phyloP scores from a whole-genome alignment of 2,329 filamentous ascomycete genomes.

The Hypomyces rosellus region DNA sequence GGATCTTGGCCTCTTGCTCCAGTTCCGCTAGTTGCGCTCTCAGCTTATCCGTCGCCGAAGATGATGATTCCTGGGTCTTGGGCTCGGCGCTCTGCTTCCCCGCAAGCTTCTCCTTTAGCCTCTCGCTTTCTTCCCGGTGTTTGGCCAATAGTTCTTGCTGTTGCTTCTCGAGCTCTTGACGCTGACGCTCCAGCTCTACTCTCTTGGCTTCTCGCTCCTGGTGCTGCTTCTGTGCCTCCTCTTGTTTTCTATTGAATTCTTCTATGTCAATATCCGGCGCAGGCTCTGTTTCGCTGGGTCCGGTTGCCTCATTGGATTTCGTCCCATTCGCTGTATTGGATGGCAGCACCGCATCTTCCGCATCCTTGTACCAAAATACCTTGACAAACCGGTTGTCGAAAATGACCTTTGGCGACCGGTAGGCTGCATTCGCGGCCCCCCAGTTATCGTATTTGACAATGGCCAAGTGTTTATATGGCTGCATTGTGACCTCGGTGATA shows the following conservation, averaged over 20 bases:
- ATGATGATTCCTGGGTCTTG: slow-evolving; percentile 1
- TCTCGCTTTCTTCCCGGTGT: slow-evolving; percentile 61
- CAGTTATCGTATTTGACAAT: slow-evolving; percentile 63
- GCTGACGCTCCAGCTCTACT: slow-evolving; percentile 55
- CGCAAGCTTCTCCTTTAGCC: slow-evolving; percentile 50
- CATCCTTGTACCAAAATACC: slow-evolving; percentile 67
- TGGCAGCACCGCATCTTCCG: slow-evolving; percentile 29
- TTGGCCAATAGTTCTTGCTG: slow-evolving; percentile 55
- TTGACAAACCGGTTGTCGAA: slow-evolving; percentile 85
- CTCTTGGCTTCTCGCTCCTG: slow-evolving; percentile 59
- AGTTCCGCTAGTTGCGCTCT: slow-evolving; percentile 66
- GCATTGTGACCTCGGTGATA: slow-evolving; percentile 58
- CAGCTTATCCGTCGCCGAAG: slow-evolving; percentile 55
- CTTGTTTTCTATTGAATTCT: slow-evolving; percentile 62
- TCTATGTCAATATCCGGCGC: slow-evolving; percentile 60
- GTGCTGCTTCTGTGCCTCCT: slow-evolving; percentile 63
- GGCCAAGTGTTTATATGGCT: slow-evolving; percentile 60
- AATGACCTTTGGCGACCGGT: slow-evolving; percentile 70
- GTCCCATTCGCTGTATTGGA: slow-evolving; percentile 22
- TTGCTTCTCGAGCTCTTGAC: slow-evolving; percentile 58
- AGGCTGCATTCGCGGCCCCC: slow-evolving; percentile 62
- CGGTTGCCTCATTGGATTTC: slow-evolving; percentile 11
- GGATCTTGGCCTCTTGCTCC: slow-evolving; percentile 62
- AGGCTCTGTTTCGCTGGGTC: slow-evolving; percentile 31
- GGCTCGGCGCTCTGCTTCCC: slow-evolving; percentile 24